phyloP scores from a whole-genome alignment of 345 rosid species.

The Conringia planisiliqua region DNA sequence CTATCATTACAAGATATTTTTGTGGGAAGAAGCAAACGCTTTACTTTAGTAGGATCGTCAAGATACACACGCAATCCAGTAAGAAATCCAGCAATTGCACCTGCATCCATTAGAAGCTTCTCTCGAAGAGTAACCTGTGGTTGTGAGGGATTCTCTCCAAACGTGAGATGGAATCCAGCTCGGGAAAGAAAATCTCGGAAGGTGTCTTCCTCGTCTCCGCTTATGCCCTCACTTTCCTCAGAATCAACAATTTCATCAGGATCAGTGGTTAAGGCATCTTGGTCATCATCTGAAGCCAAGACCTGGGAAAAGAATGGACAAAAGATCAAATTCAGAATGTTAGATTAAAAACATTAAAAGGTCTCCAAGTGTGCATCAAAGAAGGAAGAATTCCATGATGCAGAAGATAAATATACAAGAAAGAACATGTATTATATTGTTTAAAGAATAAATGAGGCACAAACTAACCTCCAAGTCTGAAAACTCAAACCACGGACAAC shows the following conservation, averaged over 20 bases:
- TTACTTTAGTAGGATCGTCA: constrained; percentile 97
- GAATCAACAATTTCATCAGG: constrained; percentile 99
- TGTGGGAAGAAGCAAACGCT: constrained; percentile 95
- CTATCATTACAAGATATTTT: constrained; percentile 81
- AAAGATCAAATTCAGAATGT: constrained; percentile 2
- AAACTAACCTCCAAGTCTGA: constrained; percentile 87
- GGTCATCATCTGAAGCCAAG: constrained; percentile 95
- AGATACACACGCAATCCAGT: constrained; percentile 92
- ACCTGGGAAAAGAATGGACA: constrained; percentile 52
- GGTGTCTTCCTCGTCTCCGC: constrained; percentile 99
- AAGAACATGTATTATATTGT: not conserved
- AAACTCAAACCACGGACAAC: constrained; percentile 97
- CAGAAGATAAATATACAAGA: constrained; percentile 13
- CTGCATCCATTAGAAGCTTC: constrained; percentile 99
- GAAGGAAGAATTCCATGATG: constrained; percentile 12
- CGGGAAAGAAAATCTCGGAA: constrained; percentile 89
- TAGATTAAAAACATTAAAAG: not conserved
- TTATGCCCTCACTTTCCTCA: constrained; percentile 92
- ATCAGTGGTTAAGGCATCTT: constrained; percentile 96
- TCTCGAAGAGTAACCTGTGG: constrained; percentile 59
- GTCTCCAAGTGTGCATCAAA: not conserved
- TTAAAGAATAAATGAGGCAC: constrained; percentile 9
- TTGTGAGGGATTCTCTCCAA: constrained; percentile 86
- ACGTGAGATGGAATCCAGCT: constrained; percentile 96
- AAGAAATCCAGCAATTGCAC: constrained; percentile 98